Conservation (phyloP, 352 stramenopile species). For the Globisporangium alternatum region DNA sequence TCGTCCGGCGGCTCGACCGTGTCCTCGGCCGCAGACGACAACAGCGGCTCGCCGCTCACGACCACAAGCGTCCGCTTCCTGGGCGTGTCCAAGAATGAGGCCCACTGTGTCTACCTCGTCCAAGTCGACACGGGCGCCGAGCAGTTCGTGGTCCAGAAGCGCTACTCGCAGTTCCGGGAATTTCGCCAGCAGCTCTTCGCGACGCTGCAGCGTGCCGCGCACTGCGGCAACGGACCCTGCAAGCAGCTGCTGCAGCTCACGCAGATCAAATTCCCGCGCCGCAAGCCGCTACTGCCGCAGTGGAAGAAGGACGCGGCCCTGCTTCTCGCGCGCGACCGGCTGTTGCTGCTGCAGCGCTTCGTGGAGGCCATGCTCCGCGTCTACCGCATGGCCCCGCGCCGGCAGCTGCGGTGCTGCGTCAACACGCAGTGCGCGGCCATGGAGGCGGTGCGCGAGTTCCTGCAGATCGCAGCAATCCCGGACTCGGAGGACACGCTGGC, state of each 20-base stretch:
- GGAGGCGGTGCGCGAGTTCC: slow-evolving; percentile 41
- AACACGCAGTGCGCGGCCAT: slow-evolving; percentile 48
- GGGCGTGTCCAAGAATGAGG: slow-evolving; percentile 31
- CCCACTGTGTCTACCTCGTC: slow-evolving; percentile 54
- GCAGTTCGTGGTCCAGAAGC: slow-evolving; percentile 56
- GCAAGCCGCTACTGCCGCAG: slow-evolving; percentile 29
- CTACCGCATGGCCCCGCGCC: slow-evolving; percentile 42
- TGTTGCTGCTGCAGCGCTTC: slow-evolving; percentile 46
- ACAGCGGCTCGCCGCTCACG: slow-evolving; percentile 23
- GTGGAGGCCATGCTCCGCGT: slow-evolving; percentile 46
- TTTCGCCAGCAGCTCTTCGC: slow-evolving; percentile 48
- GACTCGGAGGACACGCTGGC: slow-evolving; percentile 18
- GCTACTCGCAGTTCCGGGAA: slow-evolving; percentile 70
- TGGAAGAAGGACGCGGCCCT: slow-evolving; percentile 25
- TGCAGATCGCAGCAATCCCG: slow-evolving; percentile 32
- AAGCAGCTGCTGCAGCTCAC: slow-evolving; percentile 34
- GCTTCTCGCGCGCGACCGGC: slow-evolving; percentile 29
- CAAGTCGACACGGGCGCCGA: slow-evolving; percentile 53
- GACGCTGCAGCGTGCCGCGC: slow-evolving; percentile 15
- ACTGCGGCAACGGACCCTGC: slow-evolving; percentile 46
- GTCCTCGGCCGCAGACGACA: slow-evolving; percentile 10
- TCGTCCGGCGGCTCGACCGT: slow-evolving; percentile 8
- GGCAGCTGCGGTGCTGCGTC: slow-evolving; percentile 57
- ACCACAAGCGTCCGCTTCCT: slow-evolving; percentile 40
- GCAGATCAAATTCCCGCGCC: slow-evolving; percentile 54